A percentile compares a stretch with the other conserved stretches of the same genome.
These are phyloP conservation scores for Cyclotella distinguenda DNA, from an alignment of 108 stramenopile species.

Conservation along the genomic window DNA sequence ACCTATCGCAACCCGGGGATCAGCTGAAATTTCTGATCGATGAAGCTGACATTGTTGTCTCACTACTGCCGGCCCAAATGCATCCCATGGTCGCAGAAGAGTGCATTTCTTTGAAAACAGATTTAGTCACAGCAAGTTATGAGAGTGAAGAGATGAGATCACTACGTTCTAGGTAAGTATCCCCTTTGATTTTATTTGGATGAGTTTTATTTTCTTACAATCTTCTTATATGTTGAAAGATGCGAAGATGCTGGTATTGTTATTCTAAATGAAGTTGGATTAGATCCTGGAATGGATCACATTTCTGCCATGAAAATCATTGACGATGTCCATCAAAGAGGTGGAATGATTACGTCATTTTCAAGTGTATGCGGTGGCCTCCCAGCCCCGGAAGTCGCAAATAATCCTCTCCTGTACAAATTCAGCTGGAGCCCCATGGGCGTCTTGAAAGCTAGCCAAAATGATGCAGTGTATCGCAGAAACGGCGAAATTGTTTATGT, in stretches of 20 bases:
- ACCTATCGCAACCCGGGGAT: slow-evolving; percentile 41
- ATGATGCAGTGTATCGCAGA: slow-evolving; percentile 61
- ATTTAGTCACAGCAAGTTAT: slow-evolving; percentile 85
- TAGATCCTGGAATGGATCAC: slow-evolving; percentile 91
- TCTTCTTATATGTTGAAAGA: slow-evolving; percentile 11
- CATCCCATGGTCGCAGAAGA: slow-evolving; percentile 67
- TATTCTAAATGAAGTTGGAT: slow-evolving; percentile 84
- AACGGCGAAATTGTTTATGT: slow-evolving; percentile 43
- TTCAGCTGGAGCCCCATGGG: slow-evolving; percentile 90
- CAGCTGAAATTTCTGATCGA: slow-evolving; percentile 53
- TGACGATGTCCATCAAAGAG: slow-evolving; percentile 64
- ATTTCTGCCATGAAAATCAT: slow-evolving; percentile 81
- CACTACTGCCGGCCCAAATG: slow-evolving; percentile 81
- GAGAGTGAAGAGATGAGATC: slow-evolving; percentile 68
- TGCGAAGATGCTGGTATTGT: slow-evolving; percentile 58
- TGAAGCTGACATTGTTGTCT: slow-evolving; percentile 72
- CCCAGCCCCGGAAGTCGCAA: slow-evolving; percentile 75
- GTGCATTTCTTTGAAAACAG: slow-evolving; percentile 52
- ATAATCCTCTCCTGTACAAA: slow-evolving; percentile 86
- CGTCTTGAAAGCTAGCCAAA: slow-evolving; percentile 71
- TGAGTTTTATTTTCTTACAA: too few relatives aligned
- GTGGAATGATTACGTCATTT: slow-evolving; percentile 65
- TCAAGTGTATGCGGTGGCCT: slow-evolving; percentile 79
- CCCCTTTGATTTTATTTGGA: too few relatives aligned
- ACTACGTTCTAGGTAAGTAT: slow-evolving; percentile 27